These are phyloP conservation scores for Fusarium udum DNA, from an alignment of 2,329 filamentous ascomycete species.

Conservation along the genomic window DNA sequence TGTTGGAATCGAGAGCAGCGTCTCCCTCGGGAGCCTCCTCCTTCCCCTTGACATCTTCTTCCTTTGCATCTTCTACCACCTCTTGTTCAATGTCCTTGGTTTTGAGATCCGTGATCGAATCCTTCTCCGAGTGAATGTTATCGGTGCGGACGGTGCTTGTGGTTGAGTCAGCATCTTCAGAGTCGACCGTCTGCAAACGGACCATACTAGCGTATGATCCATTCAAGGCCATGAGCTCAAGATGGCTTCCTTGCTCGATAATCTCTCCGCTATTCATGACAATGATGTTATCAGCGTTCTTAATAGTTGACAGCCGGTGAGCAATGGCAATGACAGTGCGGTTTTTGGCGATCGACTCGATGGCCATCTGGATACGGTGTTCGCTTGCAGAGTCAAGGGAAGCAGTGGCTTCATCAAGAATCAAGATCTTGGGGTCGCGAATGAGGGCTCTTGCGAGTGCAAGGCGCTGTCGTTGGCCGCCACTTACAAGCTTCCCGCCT, in stretches of 20 bases:
- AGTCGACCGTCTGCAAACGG: slow-evolving; percentile 52
- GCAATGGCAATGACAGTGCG: slow-evolving; percentile 75
- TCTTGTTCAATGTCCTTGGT: slow-evolving; percentile 47
- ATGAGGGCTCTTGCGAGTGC: slow-evolving; percentile 68
- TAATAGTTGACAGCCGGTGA: slow-evolving; percentile 69
- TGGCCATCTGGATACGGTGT: slow-evolving; percentile 60
- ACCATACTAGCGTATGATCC: slow-evolving; percentile 65
- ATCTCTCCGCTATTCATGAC: slow-evolving; percentile 69
- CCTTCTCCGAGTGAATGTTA: slow-evolving; percentile 48
- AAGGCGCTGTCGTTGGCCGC: slow-evolving; percentile 69
- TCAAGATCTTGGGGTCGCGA: slow-evolving; percentile 64
- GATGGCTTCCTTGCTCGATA: slow-evolving; percentile 71
- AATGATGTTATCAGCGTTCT: slow-evolving; percentile 72
- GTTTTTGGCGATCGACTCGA: slow-evolving; percentile 57
- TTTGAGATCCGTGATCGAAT: slow-evolving; percentile 52
- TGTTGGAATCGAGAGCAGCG: slow-evolving; percentile 53
- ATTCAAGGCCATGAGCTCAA: slow-evolving; percentile 63
- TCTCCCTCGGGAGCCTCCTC: slow-evolving; percentile 45
- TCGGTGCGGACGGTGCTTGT: slow-evolving; percentile 53
- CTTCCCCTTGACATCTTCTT: slow-evolving; percentile 45
- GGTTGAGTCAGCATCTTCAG: slow-evolving; percentile 44
- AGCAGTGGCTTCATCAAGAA: slow-evolving; percentile 71
- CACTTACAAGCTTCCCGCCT: slow-evolving; percentile 64
- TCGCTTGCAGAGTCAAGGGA: slow-evolving; percentile 69
- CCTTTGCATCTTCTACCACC: slow-evolving; percentile 52